Evolutionary conservation across 2,329 filamentous ascomycete genomes (phyloP).

Genomic region (Pyrenophora graminea): DNA sequence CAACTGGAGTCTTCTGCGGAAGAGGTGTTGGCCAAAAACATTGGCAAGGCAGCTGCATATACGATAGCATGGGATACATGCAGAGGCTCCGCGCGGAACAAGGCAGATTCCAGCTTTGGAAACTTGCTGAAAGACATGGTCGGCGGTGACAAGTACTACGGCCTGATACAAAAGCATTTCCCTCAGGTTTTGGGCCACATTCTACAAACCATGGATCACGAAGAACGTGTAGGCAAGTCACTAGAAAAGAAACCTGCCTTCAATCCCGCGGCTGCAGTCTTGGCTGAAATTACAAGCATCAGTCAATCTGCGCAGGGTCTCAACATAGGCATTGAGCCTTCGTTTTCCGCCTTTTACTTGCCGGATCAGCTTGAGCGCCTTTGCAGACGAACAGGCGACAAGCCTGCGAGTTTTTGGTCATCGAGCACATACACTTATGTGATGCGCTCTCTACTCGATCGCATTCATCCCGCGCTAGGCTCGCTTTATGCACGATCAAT

Average conservation of each 20-base stretch:
- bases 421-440: slow-evolving; percentile 74
- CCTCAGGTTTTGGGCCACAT: slow-evolving; percentile 76
- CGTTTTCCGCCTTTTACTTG: slow-evolving; percentile 78
- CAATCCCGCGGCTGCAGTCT: slow-evolving; percentile 63
- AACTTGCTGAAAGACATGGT: slow-evolving; percentile 69
- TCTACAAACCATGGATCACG: slow-evolving; percentile 66
- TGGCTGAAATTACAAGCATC: slow-evolving; percentile 70
- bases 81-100: slow-evolving; percentile 39
- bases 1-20: slow-evolving; percentile 35
- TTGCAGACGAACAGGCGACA: slow-evolving; percentile 68
- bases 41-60: slow-evolving; percentile 81
- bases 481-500: slow-evolving; percentile 85
- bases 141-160: slow-evolving; percentile 67
- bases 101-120: slow-evolving; percentile 62
- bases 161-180: slow-evolving; percentile 70
- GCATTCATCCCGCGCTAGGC: slow-evolving; percentile 80
- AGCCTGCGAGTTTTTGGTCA: slow-evolving; percentile 71
- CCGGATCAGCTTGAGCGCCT: slow-evolving; percentile 75
- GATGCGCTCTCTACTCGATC: slow-evolving; percentile 76
- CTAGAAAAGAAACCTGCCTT: slow-evolving; percentile 66
- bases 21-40: slow-evolving; percentile 62
- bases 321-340: slow-evolving; percentile 81
- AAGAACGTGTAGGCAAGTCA: slow-evolving; percentile 36
- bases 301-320: slow-evolving; percentile 68
- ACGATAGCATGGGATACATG: slow-evolving; percentile 76